Percentiles rank a stretch among this genome's conserved stretches.
These are phyloP conservation scores for Delonix regia DNA, from an alignment of 306 rosid species.

Conservation along the genomic window DNA sequence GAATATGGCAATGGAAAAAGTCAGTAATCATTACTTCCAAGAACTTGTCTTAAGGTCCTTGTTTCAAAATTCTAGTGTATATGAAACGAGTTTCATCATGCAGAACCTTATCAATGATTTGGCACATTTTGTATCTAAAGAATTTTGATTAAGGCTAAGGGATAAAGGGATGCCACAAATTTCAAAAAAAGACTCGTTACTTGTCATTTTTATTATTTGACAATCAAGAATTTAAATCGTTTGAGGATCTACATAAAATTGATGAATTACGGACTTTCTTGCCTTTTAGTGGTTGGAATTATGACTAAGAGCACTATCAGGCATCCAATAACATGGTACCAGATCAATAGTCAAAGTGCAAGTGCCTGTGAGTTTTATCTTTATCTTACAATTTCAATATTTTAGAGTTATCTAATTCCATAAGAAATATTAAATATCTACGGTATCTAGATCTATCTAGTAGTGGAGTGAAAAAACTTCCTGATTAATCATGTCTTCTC, in stretches of 20 bases:
- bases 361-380: background rate
- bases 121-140: constrained; percentile 18
- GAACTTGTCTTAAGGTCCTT: background rate
- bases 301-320: background rate
- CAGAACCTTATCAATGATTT: constrained; percentile 47
- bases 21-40: background rate
- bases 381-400: background rate
- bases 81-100: background rate
- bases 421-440: constrained; percentile 18
- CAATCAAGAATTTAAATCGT: background rate
- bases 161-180: background rate
- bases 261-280: background rate
- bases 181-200: background rate
- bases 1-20: background rate
- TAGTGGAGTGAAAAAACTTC: background rate
- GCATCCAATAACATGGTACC: background rate
- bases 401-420: background rate
- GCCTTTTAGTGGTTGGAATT: accelerated
- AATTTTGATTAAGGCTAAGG: background rate
- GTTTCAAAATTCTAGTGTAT: background rate
- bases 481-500: constrained; percentile 13
- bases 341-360: background rate
- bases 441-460: constrained; percentile 23
- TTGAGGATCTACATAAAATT: background rate
- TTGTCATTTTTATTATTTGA: background rate